A percentile compares a stretch with the other conserved stretches of the same genome.
Evolutionary conservation across 192 early-diverging fungal species (phyloP).

Genomic region (Chytriomyces sp.): DNA sequence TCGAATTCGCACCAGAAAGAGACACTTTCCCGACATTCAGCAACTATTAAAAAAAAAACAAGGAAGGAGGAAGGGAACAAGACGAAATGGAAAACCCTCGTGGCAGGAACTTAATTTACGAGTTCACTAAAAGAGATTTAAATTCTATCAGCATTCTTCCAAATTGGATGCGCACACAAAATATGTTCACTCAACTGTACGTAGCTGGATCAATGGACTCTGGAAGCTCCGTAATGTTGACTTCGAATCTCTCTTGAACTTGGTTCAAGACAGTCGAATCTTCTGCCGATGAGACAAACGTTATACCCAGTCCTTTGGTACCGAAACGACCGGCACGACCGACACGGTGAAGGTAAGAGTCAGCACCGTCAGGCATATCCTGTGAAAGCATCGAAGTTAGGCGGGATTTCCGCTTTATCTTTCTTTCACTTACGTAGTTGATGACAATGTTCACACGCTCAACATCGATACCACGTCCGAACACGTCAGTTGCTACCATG

Average conservation of each 20-base stretch:
- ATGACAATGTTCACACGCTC: conserved; percentile 99
- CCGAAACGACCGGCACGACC: conserved; percentile 99
- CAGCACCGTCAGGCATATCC: conserved; percentile 89
- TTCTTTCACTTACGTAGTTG: conserved; percentile 73
- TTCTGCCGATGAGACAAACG: conserved; percentile 85
- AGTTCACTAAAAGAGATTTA: conserved; percentile 33
- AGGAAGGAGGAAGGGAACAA: neutral
- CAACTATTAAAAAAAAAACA: too few relatives aligned
- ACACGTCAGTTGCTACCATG: conserved; percentile 96
- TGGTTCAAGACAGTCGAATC: conserved; percentile 78
- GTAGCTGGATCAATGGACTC: conserved; percentile 83
- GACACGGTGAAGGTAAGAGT: conserved; percentile 94
- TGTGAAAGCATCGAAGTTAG: conserved; percentile 7
- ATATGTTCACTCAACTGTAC: conserved; percentile 67
- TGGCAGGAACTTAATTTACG: conserved; percentile 16
- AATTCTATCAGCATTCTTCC: neutral
- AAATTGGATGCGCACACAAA: neutral
- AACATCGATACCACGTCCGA: conserved; percentile 98
- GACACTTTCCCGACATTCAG: too few relatives aligned
- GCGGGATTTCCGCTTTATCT: neutral
- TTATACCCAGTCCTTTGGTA: conserved; percentile 96
- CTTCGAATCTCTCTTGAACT: conserved; percentile 94
- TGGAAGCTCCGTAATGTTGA: conserved; percentile 88
- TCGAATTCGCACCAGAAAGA: too few relatives aligned
- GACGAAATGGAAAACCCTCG: neutral